Base-by-base conservation (phyloP, 192 early-diverging fungal species). In the Backusella psychrophila region DNA sequence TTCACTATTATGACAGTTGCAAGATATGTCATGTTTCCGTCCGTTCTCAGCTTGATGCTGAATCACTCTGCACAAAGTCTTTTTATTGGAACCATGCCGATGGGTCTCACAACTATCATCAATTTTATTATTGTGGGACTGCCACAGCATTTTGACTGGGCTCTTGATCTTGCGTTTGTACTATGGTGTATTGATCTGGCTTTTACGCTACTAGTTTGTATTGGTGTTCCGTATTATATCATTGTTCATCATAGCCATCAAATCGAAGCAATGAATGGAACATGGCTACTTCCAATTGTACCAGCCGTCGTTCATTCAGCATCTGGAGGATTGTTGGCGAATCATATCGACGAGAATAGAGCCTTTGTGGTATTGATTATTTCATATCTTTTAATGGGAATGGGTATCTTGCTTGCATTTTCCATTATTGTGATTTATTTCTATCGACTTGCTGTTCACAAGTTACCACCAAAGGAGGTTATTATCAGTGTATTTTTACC, bases 401-500 rank as follows among this genome's bases (percentile, higher is more conserved):
- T 85, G 75, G 87, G 87, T 23, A n/a, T 89, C 11, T 71, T 73
- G 1, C 65, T 85, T 19, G 77, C 86, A 19, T 53, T 85, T 44
- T 81, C 84, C 70, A 72, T 89, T 23, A 74, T 86, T 19, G 77
- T 78, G 0, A 56, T 87, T n/a, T 89, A 89, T 53, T 71, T 88
- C 15, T 74, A 81, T 1, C 82, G 88, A 11, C 76, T 88, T 9
- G 68, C 77, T 7, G 26, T 89, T 6, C 76, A 80, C 68, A 85
- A 49, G 29, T 71, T 71, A 71, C 88, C 88, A 21, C 78, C 81
- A n/a, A 79, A 79, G 15, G 87, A 89, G 23, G 83, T 83, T 11
- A 86, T 89, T 36, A 82, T 80, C 59, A 84, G 78, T 17, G 69
- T 76, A 1, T 87, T 89, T 69, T 74, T 89, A 26, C 88, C 88